These are phyloP conservation scores for Ploettnerulaceae sp. DNA, from an alignment of 2,329 filamentous ascomycete genomes.

Conservation along the genomic window DNA sequence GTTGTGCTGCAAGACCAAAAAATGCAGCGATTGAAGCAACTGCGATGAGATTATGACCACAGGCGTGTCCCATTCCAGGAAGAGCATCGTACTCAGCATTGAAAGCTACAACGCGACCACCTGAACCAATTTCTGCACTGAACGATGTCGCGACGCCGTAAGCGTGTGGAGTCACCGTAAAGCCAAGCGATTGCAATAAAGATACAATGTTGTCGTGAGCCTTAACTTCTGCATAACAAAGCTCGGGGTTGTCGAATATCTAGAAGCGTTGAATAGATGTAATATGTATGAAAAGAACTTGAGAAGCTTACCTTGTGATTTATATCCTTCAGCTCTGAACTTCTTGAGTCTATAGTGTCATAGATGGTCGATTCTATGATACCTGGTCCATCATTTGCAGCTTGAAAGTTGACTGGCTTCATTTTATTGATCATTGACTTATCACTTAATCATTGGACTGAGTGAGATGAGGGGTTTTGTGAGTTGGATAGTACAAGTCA, in stretches of 20 bases:
- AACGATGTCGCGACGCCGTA: slow-evolving; percentile 49
- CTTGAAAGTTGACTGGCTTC: no score
- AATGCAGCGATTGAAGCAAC: slow-evolving; percentile 35
- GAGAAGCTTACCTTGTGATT: background rate
- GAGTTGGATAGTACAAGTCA: no score
- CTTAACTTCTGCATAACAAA: slow-evolving; percentile 44
- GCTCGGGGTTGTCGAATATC: slow-evolving; percentile 45
- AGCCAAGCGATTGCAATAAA: slow-evolving; percentile 41
- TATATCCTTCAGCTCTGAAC: no score
- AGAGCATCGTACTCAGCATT: slow-evolving; percentile 45
- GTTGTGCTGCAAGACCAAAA: slow-evolving; percentile 30
- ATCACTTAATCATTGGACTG: no score
- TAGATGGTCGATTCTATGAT: no score
- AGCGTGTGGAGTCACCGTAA: slow-evolving; percentile 42
- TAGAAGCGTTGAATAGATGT: slow-evolving; percentile 10
- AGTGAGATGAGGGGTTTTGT: no score
- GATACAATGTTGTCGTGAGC: slow-evolving; percentile 47
- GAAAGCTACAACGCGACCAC: slow-evolving; percentile 39
- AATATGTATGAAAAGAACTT: background rate
- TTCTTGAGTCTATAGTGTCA: no score
- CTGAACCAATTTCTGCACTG: slow-evolving; percentile 39
- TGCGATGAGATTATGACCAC: slow-evolving; percentile 40
- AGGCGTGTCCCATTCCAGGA: slow-evolving; percentile 38
- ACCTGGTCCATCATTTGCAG: no score
- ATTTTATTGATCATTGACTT: no score